phyloP scores from a whole-genome alignment of 176 grass and related monocot species.

The Aegilops umbellulata region DNA sequence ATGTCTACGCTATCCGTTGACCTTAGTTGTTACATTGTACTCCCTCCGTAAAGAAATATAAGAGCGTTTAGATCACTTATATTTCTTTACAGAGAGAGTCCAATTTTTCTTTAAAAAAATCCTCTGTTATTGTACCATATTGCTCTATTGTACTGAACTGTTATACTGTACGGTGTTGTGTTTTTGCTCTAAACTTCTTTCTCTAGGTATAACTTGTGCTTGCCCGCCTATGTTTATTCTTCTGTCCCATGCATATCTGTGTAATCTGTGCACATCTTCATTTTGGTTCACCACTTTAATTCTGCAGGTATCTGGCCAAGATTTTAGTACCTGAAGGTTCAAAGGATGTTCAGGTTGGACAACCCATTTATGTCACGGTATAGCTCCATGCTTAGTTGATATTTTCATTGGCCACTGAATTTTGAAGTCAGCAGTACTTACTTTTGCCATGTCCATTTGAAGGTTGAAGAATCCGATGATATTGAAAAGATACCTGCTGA shows the following conservation, averaged over 20 bases:
- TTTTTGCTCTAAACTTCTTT: neutral
- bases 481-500: constrained; percentile 74
- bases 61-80: no score
- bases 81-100: no score
- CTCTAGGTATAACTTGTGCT: neutral
- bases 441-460: constrained; percentile 22
- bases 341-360: constrained; percentile 90
- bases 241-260: constrained; percentile 17
- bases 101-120: no score
- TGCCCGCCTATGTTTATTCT: constrained; percentile 18
- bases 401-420: neutral
- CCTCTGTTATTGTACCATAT: neutral
- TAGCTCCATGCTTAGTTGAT: constrained; percentile 35
- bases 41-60: no score
- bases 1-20: neutral
- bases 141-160: neutral
- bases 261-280: neutral
- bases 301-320: constrained; percentile 82
- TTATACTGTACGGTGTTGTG: neutral
- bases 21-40: neutral
- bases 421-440: neutral
- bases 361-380: constrained; percentile 92
- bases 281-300: constrained; percentile 27
- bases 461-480: constrained; percentile 88
- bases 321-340: constrained; percentile 98